Base-by-base conservation (phyloP, 1,139 yeast genomes). In the Pichia cactophila region DNA sequence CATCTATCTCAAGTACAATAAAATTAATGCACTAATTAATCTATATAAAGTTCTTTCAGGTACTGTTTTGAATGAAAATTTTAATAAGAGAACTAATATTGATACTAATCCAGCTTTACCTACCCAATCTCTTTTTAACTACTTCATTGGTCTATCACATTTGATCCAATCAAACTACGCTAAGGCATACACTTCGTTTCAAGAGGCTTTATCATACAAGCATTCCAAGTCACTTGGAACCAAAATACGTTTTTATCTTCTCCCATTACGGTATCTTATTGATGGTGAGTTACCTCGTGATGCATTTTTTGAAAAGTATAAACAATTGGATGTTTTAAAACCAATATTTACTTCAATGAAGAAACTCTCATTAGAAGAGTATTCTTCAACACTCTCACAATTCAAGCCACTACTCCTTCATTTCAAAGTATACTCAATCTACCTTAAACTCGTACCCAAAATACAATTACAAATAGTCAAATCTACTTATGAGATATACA, bases 1-100 rank as follows among this genome's bases (percentile, higher is more conserved):
- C 57, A 73, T 85, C 17, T 90, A 89, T 68, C 82, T 86, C 68
- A 72, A 73, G 58, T 71, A 89, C 59, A 75, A 78, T 50, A 86
- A 86, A 58, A 71, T 79, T 45, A 88, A 89, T 54, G 75, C 89
- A 60, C 94, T 95, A 17, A 83, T 82, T 58, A 85, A 88, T 48
- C 75, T 88, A 50, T 81, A 87, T 51, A 82, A 83, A 62, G 96
- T 90, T 2, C 69, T 89, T n/a, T 36, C 31, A 5, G 47, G 44
- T 33, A 46, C 52, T 4, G 11, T 49, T 26, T 26, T 49, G 10
- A 43, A 33, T 31, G 44, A 46, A 16, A 11, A 16, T 10, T 37
- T 28, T 10, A 35, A 20, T 8, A 20, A 10, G 43, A 74, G 74
- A 16, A 17, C 42, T 3, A 42, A 41, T 5, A 45, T 48, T 35